Evolutionary conservation across 2,329 filamentous ascomycete genomes (phyloP), one percentile per base, ranked within the genome.

Genomic region (Pseudogymnoascus sp.): DNA sequence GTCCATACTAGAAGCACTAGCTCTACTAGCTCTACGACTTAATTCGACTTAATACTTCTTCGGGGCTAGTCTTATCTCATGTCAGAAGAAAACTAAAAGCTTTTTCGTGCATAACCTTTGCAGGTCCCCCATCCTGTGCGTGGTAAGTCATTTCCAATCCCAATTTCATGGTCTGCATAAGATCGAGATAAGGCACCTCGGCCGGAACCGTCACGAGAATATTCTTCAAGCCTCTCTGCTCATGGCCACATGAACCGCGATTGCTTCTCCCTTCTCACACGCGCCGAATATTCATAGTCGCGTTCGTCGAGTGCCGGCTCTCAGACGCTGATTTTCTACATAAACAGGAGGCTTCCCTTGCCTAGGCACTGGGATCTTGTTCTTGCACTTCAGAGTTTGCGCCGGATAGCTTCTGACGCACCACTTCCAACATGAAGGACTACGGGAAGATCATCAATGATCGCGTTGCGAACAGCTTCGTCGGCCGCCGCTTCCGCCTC

Each of bases 401-500:
- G 28, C 51, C 51, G 28, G 28, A 57, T 28, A 34, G 28, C 48
- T 34, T 57, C 28, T 34, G 28, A 57, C 28, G 31, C 60, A 41
- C 4, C 19, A 41, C 37, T 31, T 39, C n/a, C 60, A 61, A 21
- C 21, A 61, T 61, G 61, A 62, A 62, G 61, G 61, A 62, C 61
- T 62, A 48, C 61, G 16, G 13, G 36, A 45, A 84, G 13, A 78
- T 72, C 3, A 71, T 79, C 73, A 86, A 88, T 73, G 71, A 72
- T 67, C 80, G 78, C 66, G 82, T 92, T 69, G 90, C 89, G 66
- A 78, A 77, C 67, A 87, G 86, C 73, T 75, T 81, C 36, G 81
- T 92, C 65, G 90, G 90, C 67, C 80, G 81, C 69, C 90, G 87
- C 79, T 96, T 96, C 77, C 85, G 86, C 69, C 84, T 96, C 43